Base-by-base conservation (phyloP, 495 filamentous ascomycete genomes). In the Aspergillus olivimuriae region DNA sequence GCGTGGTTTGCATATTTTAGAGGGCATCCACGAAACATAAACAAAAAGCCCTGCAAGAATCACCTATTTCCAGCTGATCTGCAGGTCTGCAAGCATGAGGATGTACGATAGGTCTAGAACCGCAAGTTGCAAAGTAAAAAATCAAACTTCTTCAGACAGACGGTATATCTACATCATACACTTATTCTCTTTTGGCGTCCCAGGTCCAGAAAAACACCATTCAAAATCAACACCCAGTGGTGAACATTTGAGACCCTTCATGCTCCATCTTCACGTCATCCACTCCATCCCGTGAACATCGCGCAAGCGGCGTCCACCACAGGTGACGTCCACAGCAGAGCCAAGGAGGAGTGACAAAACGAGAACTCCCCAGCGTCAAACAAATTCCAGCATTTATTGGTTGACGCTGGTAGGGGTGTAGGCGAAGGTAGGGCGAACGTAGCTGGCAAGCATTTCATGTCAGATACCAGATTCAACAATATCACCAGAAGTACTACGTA, bases 361-460 rank as follows among this genome's bases (percentile, higher is more conserved):
- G 30, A 37, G 35, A 20, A 19, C 28, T 33, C 20, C 42, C 44
- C 30, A 47, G 23, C 46, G 39, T 19, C 39, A 33, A 24, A 24
- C 17, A 23, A 31, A 19, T 22, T 15, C 10, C 23, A 9, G 15
- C 19, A 22, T 55, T 51, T 68, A 68, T 61, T 68, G 56, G 39
- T 57, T 63, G 46, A 66, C 45, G 31, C 67, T 61, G 51, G 61
- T 40, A 9, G 70, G 70, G 50, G 62, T 66, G 56, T 69, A 70
- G 49, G 44, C 62, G 59, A 64, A 69, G 34, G 68, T 73, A 52
- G 70, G 65, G 51, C 68, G 70, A 48, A 72, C 51, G 50, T 72
- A 73, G 52, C 70, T 73, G 50, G 53, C 17, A 50, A 35, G 16
- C 21, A 20, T 22, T 12, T n/a, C n/a, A 37, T 19, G 15, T 11